Evolutionary conservation across 306 rosid species (phyloP), one percentile per base, ranked within the genome.

Genomic region (Vigna reflexopilosa): DNA sequence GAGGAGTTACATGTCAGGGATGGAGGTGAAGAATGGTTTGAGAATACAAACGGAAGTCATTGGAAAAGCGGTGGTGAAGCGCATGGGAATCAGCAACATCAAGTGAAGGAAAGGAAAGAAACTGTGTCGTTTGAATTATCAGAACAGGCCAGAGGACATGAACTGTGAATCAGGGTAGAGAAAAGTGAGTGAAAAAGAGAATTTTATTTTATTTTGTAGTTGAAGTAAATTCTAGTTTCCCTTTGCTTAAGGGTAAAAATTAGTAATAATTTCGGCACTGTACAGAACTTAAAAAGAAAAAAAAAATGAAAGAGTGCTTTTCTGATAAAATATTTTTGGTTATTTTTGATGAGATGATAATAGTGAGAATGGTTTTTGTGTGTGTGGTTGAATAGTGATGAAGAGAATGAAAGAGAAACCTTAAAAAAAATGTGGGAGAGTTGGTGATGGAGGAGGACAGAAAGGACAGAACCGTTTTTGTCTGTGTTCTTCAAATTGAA

Each of bases 1-100:
- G 84, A 87, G 86, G 50, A 86, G 32, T 72, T 93, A 91, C 84
- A 88, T 93, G 93, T 86, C 97, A 4, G 97, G 93, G 81, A 49
- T 86, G 13, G 93, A 88, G 65, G 83, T 81, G 54, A 88, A 86
- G 54, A 87, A 86, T 20, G 96, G 97, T 0, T 9, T 80, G 26
- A 76, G 86, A 66, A 56, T 85, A 77, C 97, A 80, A 13, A 82
- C 89, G 1, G 97, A 91, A 28, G 93, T 90, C 0, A 86, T 93
- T 70, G 75, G 89, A 42, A 91, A 90, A 82, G 93, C 93, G 8
- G 93, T 88, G 15, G 83, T 90, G 65, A 88, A 91, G 72, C 87
- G 91, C 24, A 88, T 91, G 59, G 97, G 92, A 49, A 85, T 91
- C 67, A 84, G 90, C 80, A 88, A 82, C 85, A 82, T 88, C 70